phyloP scores from a whole-genome alignment of 441 rosid genomes.

The Adansonia grandidieri region DNA sequence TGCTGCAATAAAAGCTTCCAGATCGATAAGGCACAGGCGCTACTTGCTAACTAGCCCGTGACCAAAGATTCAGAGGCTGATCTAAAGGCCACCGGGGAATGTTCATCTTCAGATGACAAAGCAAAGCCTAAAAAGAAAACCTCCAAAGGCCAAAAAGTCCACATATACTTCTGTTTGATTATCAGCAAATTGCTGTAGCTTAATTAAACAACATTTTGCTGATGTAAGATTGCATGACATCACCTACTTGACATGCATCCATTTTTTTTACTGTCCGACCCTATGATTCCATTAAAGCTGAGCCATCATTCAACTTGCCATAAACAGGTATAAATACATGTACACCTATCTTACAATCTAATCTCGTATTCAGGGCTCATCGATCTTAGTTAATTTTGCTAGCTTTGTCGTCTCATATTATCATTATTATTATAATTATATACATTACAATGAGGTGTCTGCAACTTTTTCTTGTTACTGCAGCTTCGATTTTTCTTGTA shows the following conservation, averaged over 20 bases:
- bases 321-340: not conserved
- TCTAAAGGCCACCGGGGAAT: not conserved
- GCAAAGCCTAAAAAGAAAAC: not conserved
- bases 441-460: not conserved
- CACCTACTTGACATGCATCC: not conserved
- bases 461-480: not conserved
- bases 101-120: not conserved
- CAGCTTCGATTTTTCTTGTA: not conserved
- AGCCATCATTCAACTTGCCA: conserved; percentile 2
- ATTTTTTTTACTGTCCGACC: not conserved
- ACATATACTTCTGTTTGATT: not conserved
- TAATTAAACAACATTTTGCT: not conserved
- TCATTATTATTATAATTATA: not conserved
- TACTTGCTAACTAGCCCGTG: not conserved
- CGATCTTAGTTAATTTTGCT: not conserved
- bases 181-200: not conserved
- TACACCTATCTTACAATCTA: not conserved
- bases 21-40: not conserved
- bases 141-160: not conserved
- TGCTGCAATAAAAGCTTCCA: not conserved
- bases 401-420: not conserved
- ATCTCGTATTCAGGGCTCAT: not conserved
- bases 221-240: not conserved
- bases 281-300: too few species aligned
- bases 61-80: not conserved